Base-by-base conservation (phyloP, 768 basidiomycete genomes). In the Termitomyces heimii region DNA sequence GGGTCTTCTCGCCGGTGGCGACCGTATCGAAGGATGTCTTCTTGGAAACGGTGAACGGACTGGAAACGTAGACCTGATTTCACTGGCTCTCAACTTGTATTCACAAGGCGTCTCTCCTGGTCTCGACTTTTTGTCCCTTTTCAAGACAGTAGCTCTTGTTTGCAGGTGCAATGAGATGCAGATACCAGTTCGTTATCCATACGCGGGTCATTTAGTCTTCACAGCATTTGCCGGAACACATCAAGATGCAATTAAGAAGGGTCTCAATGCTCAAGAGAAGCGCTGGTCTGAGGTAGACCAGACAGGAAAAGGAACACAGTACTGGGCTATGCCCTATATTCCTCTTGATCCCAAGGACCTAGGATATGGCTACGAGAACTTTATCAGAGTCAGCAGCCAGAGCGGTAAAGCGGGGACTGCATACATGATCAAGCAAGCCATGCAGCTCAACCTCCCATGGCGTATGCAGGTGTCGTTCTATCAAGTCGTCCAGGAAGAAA, bases 171-270 rank as follows among this genome's bases (percentile, higher is more conserved):
- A 88, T 65, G 88, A 89, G 64, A 77, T 91, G 9, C 85, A 87
- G 16, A 80, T 91, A 18, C 91, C 92, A 66, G 85, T 86, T 5
- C 77, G 90, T 39, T 87, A 91, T 64, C 91, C 90, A 4, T 92
- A 91, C 61, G 89, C 87, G 4, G 90, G 90, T 54, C 88, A 90
- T 60, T 79, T 92, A 46, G 90, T 92, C 61, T 92, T 91, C 68
- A 89, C 90, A n/a, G 90, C 90, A 8, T 92, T 92, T 75, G 89
- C 88, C 32, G 90, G 90, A 26, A 86, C 85, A 12, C 90, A 92
- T 68, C 87, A 89, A 70, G 90, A 92, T 62, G 90, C 90, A 13
- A 85, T 92, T 78, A 92, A 92, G 73, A 92, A 92, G 72, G 90
- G 90, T 40, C 89, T 92, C 71, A 85, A 88, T 70, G 79, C 76